phyloP scores from a whole-genome alignment of 495 filamentous ascomycete genomes.

The Xylaria longipes region DNA sequence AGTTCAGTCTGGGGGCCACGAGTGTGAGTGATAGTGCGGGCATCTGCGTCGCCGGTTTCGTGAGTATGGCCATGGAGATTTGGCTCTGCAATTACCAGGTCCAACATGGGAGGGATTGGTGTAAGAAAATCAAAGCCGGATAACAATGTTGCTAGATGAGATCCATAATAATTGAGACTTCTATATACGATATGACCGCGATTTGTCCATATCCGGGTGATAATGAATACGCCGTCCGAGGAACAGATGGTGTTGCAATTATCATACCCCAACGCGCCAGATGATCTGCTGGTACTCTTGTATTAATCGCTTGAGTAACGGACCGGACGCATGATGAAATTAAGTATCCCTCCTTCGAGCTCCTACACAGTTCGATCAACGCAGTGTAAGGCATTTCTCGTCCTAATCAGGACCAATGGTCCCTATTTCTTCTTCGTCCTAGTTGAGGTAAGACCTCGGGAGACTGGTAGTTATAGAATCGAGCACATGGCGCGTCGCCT shows the following conservation, averaged over 20 bases:
- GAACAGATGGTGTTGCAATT: neutral
- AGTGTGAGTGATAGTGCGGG: conserved; percentile 92
- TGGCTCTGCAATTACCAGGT: conserved; percentile 85
- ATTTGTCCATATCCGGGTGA: neutral
- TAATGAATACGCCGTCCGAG: neutral
- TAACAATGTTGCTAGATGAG: conserved; percentile 18
- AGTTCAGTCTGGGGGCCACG: conserved; percentile 88
- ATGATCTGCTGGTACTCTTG: too few species aligned
- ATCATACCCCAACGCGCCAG: too few species aligned
- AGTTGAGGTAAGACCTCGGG: neutral
- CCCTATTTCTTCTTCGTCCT: neutral
- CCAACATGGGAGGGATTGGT: conserved; percentile 76
- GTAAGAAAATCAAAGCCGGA: conserved; percentile 54
- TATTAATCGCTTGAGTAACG: too few species aligned
- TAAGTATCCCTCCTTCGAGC: too few species aligned
- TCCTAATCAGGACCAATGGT: neutral
- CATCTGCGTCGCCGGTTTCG: conserved; percentile 86
- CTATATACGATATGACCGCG: neutral
- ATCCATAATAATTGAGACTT: neutral
- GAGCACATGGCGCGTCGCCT: neutral
- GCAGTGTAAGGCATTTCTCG: neutral
- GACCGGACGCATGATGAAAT: too few species aligned
- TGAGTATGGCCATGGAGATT: conserved; percentile 85
- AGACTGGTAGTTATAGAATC: neutral
- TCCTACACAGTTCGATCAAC: neutral